Conservation (phyloP, 2,329 filamentous ascomycete species). For the Pseudopithomyces chartarum region DNA sequence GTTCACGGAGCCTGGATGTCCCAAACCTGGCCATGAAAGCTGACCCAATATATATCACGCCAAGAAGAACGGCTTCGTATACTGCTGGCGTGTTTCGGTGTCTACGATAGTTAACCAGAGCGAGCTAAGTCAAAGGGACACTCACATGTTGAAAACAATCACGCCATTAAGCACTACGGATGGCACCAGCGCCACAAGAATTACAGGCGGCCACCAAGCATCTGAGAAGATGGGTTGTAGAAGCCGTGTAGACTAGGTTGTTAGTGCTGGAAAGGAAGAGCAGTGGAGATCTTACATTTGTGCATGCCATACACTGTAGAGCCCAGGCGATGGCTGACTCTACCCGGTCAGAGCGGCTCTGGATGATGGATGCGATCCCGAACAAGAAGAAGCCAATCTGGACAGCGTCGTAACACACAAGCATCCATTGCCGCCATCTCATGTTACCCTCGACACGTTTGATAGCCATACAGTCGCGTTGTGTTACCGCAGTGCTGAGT, state of each 20-base stretch:
- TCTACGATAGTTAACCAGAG: neutral
- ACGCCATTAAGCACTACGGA: neutral
- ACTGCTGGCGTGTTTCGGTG: neutral
- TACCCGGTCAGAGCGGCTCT: neutral
- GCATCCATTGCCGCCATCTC: neutral
- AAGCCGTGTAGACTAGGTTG: neutral
- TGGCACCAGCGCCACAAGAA: neutral
- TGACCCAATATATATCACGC: neutral
- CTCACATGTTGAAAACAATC: neutral
- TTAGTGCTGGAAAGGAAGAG: neutral
- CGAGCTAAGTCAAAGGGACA: neutral
- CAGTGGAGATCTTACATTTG: neutral
- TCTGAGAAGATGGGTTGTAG: constrained; percentile 2
- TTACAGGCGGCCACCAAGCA: constrained; percentile 4
- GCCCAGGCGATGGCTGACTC: neutral
- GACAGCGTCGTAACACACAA: neutral
- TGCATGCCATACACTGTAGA: neutral
- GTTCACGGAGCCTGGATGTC: neutral
- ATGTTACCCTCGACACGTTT: neutral
- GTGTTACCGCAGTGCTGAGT: neutral
- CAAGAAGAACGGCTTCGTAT: neutral
- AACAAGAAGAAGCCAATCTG: neutral
- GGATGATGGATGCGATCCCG: neutral
- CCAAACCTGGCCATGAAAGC: neutral
- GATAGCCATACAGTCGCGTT: neutral